These are phyloP conservation scores for Boletus rex-veris DNA, from an alignment of 768 basidiomycete genomes.

Conservation along the genomic window DNA sequence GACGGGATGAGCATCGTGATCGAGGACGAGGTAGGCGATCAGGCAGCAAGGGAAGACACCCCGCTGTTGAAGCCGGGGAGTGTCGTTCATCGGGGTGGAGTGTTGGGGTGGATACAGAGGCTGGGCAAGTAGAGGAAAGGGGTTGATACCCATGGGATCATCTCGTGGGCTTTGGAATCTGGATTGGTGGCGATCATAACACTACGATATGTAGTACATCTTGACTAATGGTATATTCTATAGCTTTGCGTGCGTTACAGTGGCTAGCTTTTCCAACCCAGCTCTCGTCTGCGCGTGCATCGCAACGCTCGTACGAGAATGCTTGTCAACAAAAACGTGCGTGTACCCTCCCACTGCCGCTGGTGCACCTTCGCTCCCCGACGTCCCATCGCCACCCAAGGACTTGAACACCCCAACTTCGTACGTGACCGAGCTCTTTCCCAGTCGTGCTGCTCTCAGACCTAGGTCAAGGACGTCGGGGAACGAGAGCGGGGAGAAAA, in stretches of 20 bases:
- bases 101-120: conserved; percentile 23
- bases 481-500: conserved; percentile 70
- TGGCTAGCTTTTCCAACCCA: conserved; percentile 38
- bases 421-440: conserved; percentile 73
- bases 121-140: conserved; percentile 12
- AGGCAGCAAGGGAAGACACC: conserved; percentile 13
- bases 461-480: conserved; percentile 70
- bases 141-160: background rate
- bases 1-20: conserved; percentile 16
- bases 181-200: too few species aligned
- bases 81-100: conserved; percentile 18
- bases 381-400: background rate
- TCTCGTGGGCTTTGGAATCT: too few species aligned
- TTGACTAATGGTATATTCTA: conserved; percentile 10
- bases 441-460: conserved; percentile 62
- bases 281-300: conserved; percentile 42
- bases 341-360: conserved; percentile 60
- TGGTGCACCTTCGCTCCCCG: conserved; percentile 19
- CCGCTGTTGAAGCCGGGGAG: conserved; percentile 23
- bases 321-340: conserved; percentile 76
- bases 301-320: conserved; percentile 50
- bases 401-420: conserved; percentile 72
- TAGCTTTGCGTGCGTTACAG: conserved; percentile 8
- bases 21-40: conserved; percentile 16
- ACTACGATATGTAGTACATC: background rate